Evolutionary conservation across 2,329 filamentous ascomycete species (phyloP), one percentile per base, ranked within the genome.

Genomic region (Huntiella moniliformis): DNA sequence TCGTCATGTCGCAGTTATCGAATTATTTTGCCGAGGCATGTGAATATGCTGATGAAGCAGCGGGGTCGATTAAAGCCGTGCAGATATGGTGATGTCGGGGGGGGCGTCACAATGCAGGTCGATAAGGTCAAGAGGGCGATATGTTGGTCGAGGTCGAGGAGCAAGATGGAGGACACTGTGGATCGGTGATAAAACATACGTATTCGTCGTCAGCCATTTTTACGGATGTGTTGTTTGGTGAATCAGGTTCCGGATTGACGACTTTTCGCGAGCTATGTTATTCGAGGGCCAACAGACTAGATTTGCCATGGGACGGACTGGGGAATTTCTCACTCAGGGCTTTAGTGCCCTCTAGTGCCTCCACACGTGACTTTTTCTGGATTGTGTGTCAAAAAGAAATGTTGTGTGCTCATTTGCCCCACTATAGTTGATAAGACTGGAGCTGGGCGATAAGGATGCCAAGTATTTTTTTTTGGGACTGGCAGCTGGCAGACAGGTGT

Each of bases 191-290:
- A 48, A 51, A 55, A 82, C 82, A 68, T 74, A 87, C 82, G 73
- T 91, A 91, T 72, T 86, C 80, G 60, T 68, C 63, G 74, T 88
- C 83, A 78, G 83, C 83, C 83, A 88, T 88, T 71, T 60, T 71
- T 64, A 63, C 65, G 67, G 62, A 67, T 57, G 59, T 60, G 57
- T 60, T 54, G 47, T 49, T 41, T 49, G 39, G 44, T 49, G 35
- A 46, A 49, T 49, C 45, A 35, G 43, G 35, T 49, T 47, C 47
- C 44, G 44, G 45, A 47, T 50, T 50, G 41, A 47, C 44, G 41
- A 47, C 22, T 42, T 47, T 41, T 50, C 44, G 44, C 48, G 48
- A 50, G 42, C 42, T 50, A 45, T 42, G 48, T 50, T 49, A 49
- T 46, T 42, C 22, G 47, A 49, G 40, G 47, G 47, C 45, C 44